Evolutionary conservation across 2,329 filamentous ascomycete genomes (phyloP), one percentile per base, ranked within the genome.

Genomic region (Metarhizium guizhouense): DNA sequence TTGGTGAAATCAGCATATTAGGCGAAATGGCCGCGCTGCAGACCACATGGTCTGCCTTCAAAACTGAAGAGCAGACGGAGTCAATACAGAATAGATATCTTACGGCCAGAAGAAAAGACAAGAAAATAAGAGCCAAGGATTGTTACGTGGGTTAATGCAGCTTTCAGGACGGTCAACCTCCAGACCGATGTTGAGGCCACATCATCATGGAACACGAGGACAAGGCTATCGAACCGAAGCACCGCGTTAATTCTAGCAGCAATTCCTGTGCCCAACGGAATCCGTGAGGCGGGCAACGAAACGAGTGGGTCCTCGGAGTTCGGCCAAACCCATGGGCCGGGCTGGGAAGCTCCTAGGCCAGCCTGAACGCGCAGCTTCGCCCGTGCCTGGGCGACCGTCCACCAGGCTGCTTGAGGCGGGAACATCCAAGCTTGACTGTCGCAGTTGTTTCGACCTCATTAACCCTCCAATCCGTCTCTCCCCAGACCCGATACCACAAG

Each of bases 331-430:
- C 2, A 60, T 59, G 32, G 20, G 57, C 67, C 67, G 67, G 47
- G n/a, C 6, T 25, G 36, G 56, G 42, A 13, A 47, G 25, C 20
- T 43, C 47, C 47, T 48, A 55, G 52, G 58, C 56, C 58, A 69
- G 67, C 68, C 70, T 60, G 68, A 25, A 71, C 69, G 69, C 69
- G 69, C 68, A 71, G 69, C 68, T 70, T 62, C 62, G 64, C 62
- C 45, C 58, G 67, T 71, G 69, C 69, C 69, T 71, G 63, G 65
- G 62, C 62, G 61, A 59, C 61, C 45, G 25, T 13, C 45, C 20
- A 14, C 45, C 53, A 59, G 58, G 53, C 49, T 43, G 49, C 59
- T 61, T 48, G 30, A 25, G 45, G 64, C 62, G 62, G 63, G 63
- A 66, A 67, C 65, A 66, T 59, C 63, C 64, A 60, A 71, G 69